Conservation (phyloP, 805 yeast species). For the Metschnikowia orientalis region DNA sequence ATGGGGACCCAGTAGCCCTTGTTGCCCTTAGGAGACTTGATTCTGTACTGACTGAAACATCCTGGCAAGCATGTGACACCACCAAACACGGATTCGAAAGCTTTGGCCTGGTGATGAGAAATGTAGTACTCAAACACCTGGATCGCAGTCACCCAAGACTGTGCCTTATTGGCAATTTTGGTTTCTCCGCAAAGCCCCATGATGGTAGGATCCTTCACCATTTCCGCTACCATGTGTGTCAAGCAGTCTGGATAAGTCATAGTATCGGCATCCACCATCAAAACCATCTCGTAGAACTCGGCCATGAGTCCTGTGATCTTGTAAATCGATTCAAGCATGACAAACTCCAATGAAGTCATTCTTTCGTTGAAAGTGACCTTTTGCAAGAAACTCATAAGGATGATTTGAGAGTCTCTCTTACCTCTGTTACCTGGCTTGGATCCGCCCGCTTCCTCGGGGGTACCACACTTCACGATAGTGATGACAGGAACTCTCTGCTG, state of each 20-base stretch:
- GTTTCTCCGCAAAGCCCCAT: conserved; percentile 98
- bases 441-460: conserved; percentile 67
- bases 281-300: conserved; percentile 70
- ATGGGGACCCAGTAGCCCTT: conserved; percentile 85
- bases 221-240: conserved; percentile 85
- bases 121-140: conserved; percentile 92
- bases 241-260: conserved; percentile 80
- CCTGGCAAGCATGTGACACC: conserved; percentile 96
- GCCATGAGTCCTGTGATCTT: conserved; percentile 81
- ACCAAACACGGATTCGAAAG: conserved; percentile 92
- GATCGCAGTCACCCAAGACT: conserved; percentile 86
- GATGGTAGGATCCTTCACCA: conserved; percentile 78
- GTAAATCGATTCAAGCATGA: conserved; percentile 71
- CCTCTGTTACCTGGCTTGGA: conserved; percentile 88
- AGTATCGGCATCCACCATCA: conserved; percentile 96
- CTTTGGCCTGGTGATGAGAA: conserved; percentile 91
- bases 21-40: conserved; percentile 78
- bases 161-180: conserved; percentile 75
- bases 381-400: conserved; percentile 86
- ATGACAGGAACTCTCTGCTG: conserved; percentile 84
- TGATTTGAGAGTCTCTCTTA: conserved; percentile 90
- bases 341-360: conserved; percentile 87
- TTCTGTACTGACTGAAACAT: conserved; percentile 88
- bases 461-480: conserved; percentile 81
- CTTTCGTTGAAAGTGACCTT: conserved; percentile 86